phyloP scores from a whole-genome alignment of 805 yeast species.

The Sugiyamaella qingdaonensis region DNA sequence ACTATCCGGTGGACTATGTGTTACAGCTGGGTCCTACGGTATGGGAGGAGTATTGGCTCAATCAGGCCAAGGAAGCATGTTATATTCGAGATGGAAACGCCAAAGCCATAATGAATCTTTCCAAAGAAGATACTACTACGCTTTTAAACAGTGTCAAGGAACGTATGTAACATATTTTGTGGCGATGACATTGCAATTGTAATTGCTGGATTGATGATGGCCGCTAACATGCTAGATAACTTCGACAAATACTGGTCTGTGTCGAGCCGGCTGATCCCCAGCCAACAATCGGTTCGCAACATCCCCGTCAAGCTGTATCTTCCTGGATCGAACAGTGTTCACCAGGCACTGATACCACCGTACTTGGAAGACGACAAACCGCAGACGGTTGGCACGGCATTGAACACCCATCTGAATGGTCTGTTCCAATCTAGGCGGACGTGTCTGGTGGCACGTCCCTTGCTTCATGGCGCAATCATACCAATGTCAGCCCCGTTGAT shows the following conservation, averaged over 20 bases:
- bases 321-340: conserved; percentile 33
- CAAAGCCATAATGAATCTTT: conserved; percentile 71
- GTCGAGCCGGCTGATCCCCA: conserved; percentile 22
- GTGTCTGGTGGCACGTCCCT: conserved; percentile 39
- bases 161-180: conserved; percentile 4
- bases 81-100: conserved; percentile 73
- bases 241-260: conserved; percentile 28
- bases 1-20: conserved; percentile 44
- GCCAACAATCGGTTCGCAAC: conserved; percentile 17
- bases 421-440: conserved; percentile 41
- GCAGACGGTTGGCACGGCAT: conserved; percentile 38
- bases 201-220: too few species aligned
- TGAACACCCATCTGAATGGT: conserved; percentile 43
- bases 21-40: conserved; percentile 37
- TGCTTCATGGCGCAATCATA: conserved; percentile 53
- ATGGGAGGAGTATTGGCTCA: conserved; percentile 57
- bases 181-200: not conserved
- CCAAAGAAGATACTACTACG: conserved; percentile 53
- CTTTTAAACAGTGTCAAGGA: conserved; percentile 52
- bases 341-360: conserved; percentile 34
- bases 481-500: conserved; percentile 43
- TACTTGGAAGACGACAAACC: conserved; percentile 6
- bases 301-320: conserved; percentile 35
- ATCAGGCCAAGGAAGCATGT: conserved; percentile 79
- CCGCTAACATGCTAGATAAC: conserved; percentile 22